These are phyloP conservation scores for Rhodotorula sp. DNA, from an alignment of 1,284 basidiomycete genomes.

Conservation along the genomic window DNA sequence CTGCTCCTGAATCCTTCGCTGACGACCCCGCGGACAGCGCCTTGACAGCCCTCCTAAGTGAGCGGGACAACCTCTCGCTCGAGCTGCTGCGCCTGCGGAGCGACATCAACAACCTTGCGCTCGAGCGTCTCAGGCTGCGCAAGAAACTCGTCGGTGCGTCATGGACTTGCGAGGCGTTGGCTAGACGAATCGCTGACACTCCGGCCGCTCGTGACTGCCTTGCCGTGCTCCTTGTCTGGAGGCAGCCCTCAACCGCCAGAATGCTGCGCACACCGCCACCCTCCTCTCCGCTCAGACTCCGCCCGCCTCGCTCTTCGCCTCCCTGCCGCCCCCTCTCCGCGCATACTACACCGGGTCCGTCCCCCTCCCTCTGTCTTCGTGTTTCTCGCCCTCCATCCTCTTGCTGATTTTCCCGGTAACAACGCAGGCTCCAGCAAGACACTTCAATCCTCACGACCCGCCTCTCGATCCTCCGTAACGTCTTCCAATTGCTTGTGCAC, in stretches of 20 bases:
- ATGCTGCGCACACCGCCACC: not conserved
- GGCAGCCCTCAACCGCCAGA: conserved; percentile 5
- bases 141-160: not conserved
- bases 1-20: not conserved
- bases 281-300: not conserved
- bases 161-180: no score
- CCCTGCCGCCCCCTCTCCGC: not conserved
- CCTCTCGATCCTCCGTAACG: not conserved
- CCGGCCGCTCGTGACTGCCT: no score
- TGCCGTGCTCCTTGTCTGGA: not conserved
- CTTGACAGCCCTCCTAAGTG: not conserved
- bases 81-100: not conserved
- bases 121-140: not conserved
- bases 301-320: not conserved
- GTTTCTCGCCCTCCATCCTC: no score
- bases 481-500: conserved; percentile 10
- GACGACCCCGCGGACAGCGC: not conserved
- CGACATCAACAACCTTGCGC: not conserved
- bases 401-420: no score
- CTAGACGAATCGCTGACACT: no score
- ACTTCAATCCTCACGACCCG: not conserved
- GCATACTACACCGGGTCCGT: not conserved
- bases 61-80: conserved; percentile 14
- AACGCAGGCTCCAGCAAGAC: not conserved
- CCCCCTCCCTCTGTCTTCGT: no score